Percentiles rank a stretch among this genome's conserved stretches.
phyloP scores from a whole-genome alignment of 192 early-diverging fungal species.

The Mortierella hygrophila region DNA sequence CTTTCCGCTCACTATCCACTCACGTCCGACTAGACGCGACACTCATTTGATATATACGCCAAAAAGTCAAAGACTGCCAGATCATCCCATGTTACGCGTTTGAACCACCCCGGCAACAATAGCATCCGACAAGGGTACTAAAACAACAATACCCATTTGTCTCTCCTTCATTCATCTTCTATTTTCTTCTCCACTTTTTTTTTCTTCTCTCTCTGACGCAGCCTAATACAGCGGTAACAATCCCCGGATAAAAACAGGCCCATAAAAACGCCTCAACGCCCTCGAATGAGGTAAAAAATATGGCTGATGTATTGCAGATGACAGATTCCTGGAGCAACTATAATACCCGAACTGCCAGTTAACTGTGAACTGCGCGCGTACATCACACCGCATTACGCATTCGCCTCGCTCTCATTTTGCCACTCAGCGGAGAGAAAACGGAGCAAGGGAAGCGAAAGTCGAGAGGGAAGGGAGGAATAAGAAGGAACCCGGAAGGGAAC shows the following conservation, averaged over 20 bases:
- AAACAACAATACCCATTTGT: not conserved
- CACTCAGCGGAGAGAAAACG: not conserved
- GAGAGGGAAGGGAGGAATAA: not conserved
- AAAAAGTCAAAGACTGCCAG: too few species aligned
- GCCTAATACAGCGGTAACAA: not conserved
- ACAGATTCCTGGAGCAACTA: not conserved
- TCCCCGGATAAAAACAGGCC: not conserved
- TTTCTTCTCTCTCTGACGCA: not conserved
- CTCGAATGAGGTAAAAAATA: not conserved
- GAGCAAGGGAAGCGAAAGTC: not conserved
- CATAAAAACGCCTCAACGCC: not conserved
- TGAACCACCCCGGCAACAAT: too few species aligned
- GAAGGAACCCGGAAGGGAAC: not conserved
- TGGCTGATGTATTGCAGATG: too few species aligned
- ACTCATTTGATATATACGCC: too few species aligned
- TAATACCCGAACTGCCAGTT: not conserved
- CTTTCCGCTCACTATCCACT: too few species aligned
- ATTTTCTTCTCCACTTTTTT: not conserved
- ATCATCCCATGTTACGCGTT: too few species aligned
- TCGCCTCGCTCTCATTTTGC: not conserved
- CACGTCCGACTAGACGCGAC: too few species aligned
- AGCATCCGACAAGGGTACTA: too few species aligned
- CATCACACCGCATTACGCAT: not conserved
- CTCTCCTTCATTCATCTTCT: not conserved
- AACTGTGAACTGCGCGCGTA: conserved; percentile 1